Conservation (phyloP, 176 grass and related monocot species). For the Bolboschoenus planiculmis region DNA sequence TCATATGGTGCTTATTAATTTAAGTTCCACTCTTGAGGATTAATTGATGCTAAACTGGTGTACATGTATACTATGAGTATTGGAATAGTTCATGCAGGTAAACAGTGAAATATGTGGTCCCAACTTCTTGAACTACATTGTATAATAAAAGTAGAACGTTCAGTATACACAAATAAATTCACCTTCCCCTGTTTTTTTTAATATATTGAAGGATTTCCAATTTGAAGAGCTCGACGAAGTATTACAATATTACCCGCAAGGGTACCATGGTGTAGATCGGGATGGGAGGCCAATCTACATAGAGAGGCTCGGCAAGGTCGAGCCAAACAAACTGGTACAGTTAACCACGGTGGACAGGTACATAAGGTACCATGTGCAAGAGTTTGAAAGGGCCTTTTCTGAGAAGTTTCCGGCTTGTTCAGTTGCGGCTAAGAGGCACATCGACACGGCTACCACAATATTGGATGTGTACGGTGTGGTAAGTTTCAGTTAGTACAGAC, state of each 20-base stretch:
- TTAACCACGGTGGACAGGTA: slow-evolving; percentile 84
- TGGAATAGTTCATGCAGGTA: not conserved
- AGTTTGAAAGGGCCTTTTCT: slow-evolving; percentile 84
- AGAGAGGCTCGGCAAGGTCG: slow-evolving; percentile 90
- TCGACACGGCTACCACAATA: slow-evolving; percentile 89
- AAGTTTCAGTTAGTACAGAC: slow-evolving; percentile 24
- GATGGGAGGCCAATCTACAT: slow-evolving; percentile 95
- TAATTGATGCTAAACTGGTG: not conserved
- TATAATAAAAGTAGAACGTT: not conserved
- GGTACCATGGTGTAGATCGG: slow-evolving; percentile 93
- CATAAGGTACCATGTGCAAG: slow-evolving; percentile 91
- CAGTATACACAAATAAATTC: not conserved
- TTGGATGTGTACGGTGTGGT: slow-evolving; percentile 97
- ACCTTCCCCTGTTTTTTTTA: not conserved
- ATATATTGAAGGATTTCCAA: slow-evolving; percentile 78
- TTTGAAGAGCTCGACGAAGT: slow-evolving; percentile 95
- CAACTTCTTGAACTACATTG: not conserved
- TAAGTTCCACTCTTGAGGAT: not conserved
- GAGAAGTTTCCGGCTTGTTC: slow-evolving; percentile 96
- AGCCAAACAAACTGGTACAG: slow-evolving; percentile 83
- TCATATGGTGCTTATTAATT: not conserved
- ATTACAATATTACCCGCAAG: slow-evolving; percentile 80
- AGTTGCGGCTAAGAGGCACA: slow-evolving; percentile 81
- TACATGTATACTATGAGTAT: not conserved
- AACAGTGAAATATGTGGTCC: not conserved